These are phyloP conservation scores for Periconia macrospinosa DNA, from an alignment of 2,329 filamentous ascomycete genomes.

Conservation along the genomic window DNA sequence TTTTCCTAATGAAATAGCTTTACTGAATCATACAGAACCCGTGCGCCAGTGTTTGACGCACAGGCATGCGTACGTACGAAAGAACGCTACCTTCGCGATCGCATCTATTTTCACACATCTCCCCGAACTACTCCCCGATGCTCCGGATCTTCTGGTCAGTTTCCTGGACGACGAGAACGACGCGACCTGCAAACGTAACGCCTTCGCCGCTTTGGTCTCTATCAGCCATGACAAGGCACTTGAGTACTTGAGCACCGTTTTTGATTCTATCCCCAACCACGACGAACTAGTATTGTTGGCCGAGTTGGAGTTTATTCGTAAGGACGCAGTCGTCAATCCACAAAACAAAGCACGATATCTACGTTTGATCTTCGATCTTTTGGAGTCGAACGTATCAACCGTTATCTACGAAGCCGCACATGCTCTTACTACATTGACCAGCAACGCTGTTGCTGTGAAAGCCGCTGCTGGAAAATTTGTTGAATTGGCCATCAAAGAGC, in stretches of 20 bases:
- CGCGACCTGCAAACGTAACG: conserved; percentile 95
- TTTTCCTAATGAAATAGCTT: not conserved
- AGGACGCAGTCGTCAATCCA: conserved; percentile 91
- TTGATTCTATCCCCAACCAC: conserved; percentile 91
- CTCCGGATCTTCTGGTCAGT: conserved; percentile 83
- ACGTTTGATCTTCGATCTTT: conserved; percentile 90
- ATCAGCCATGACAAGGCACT: conserved; percentile 94
- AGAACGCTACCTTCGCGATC: conserved; percentile 95
- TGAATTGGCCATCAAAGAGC: conserved; percentile 94
- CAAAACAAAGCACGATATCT: conserved; percentile 96
- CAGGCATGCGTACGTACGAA: conserved; percentile 95
- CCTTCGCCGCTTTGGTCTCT: conserved; percentile 85
- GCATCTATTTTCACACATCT: conserved; percentile 91
- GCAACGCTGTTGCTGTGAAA: conserved; percentile 96
- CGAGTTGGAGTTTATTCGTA: conserved; percentile 95
- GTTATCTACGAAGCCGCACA: conserved; percentile 98
- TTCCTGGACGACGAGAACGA: conserved; percentile 93
- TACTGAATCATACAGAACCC: conserved; percentile 56
- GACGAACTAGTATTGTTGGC: conserved; percentile 92
- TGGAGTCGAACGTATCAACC: conserved; percentile 90
- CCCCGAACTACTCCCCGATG: conserved; percentile 90
- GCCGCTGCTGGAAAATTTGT: conserved; percentile 95
- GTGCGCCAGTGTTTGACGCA: conserved; percentile 92
- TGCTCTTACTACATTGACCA: conserved; percentile 88
- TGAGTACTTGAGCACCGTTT: conserved; percentile 82